Evolutionary conservation across 257 asterid species (phyloP).

Genomic region (Gynochthodes officinalis): DNA sequence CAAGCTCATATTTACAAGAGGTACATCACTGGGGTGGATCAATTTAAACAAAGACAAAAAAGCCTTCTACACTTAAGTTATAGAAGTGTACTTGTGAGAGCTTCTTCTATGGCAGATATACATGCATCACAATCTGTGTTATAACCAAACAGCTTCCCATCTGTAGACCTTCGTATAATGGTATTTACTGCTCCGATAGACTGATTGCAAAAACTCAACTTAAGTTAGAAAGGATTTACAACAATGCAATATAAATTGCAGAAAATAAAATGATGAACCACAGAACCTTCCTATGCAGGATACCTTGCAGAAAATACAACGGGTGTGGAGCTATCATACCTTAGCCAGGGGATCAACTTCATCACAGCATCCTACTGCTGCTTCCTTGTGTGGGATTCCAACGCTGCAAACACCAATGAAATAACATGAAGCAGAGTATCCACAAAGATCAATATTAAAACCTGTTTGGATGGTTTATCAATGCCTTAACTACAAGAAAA

Average conservation of each 20-base stretch:
- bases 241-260: slow-evolving; percentile 8
- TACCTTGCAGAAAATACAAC: neutral
- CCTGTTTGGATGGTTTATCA: neutral
- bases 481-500: too few relatives aligned
- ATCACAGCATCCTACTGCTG: slow-evolving; percentile 57
- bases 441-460: neutral
- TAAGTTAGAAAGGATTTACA: slow-evolving; percentile 8
- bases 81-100: slow-evolving; percentile 37
- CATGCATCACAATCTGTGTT: slow-evolving; percentile 76
- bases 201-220: slow-evolving; percentile 29
- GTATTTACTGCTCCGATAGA: slow-evolving; percentile 71
- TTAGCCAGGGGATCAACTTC: slow-evolving; percentile 73
- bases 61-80: neutral
- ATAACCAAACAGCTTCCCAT: slow-evolving; percentile 63
- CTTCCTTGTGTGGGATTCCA: slow-evolving; percentile 75
- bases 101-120: slow-evolving; percentile 67
- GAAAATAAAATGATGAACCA: slow-evolving; percentile 4
- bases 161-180: slow-evolving; percentile 49
- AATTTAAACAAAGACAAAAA: neutral
- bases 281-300: neutral
- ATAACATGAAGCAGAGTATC: slow-evolving; percentile 20
- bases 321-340: slow-evolving; percentile 30
- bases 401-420: slow-evolving; percentile 34
- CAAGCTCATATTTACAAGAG: slow-evolving; percentile 4
- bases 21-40: neutral